Conservation (phyloP, 1,139 yeast species). For the Pichia sp. region DNA sequence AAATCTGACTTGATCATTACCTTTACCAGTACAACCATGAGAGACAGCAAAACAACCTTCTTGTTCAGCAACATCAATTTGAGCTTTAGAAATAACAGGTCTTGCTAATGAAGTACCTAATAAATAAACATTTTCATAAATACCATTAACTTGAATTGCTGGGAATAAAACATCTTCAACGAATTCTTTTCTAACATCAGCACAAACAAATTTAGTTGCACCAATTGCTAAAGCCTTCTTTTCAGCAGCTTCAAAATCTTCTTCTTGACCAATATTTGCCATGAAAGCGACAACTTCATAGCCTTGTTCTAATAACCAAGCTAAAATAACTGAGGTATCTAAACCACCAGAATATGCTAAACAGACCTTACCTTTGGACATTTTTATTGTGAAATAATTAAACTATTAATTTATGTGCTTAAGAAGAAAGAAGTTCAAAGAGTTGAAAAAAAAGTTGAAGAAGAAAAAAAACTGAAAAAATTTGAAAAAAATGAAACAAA, state of each 20-base stretch:
- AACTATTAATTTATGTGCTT: background rate
- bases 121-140: conserved; percentile 92
- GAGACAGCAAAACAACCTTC: conserved; percentile 98
- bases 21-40: conserved; percentile 99
- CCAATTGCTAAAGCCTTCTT: conserved; percentile 95
- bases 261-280: conserved; percentile 98
- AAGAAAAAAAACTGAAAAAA: background rate
- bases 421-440: background rate
- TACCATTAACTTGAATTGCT: conserved; percentile 94
- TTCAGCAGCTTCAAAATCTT: conserved; percentile 95
- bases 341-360: conserved; percentile 98
- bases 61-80: conserved; percentile 90
- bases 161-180: conserved; percentile 92
- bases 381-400: conserved; percentile 22
- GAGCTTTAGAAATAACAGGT: conserved; percentile 98
- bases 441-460: background rate
- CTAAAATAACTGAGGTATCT: conserved; percentile 94
- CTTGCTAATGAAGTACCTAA: conserved; percentile 97
- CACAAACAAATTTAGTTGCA: conserved; percentile 90
- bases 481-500: background rate
- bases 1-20: conserved; percentile 98
- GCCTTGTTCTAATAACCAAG: conserved; percentile 96
- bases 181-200: conserved; percentile 90
- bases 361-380: conserved; percentile 98
- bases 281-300: conserved; percentile 96